Percentiles rank a stretch among this genome's conserved stretches.
Conservation (phyloP, 202 grass and related monocot species). For the Zizania palustris region DNA sequence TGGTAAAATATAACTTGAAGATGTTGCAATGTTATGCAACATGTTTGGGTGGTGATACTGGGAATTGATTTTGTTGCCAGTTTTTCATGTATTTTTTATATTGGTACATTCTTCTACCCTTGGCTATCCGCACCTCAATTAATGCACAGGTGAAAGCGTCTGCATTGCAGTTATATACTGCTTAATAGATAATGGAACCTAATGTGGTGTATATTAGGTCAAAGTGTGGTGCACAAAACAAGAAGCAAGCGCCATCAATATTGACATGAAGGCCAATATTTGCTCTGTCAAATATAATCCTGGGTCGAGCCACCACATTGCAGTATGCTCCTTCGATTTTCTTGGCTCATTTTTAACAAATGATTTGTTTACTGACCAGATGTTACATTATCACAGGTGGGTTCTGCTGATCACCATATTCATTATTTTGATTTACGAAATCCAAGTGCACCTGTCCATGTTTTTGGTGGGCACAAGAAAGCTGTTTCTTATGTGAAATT, state of each 20-base stretch:
- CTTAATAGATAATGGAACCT: conserved; percentile 38
- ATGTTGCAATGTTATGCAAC: neutral
- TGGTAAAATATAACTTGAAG: conserved; percentile 4
- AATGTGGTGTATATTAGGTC: conserved; percentile 55
- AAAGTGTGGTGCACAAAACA: conserved; percentile 98
- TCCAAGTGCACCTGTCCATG: conserved; percentile 69
- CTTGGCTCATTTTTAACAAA: conserved; percentile 37
- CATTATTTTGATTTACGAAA: conserved; percentile 99
- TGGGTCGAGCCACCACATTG: conserved; percentile 78
- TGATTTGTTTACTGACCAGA: conserved; percentile 19
- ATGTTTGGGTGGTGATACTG: neutral
- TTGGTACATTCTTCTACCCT: conserved; percentile 9
- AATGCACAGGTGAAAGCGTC: conserved; percentile 21
- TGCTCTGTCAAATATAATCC: conserved; percentile 99
- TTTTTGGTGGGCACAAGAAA: conserved; percentile 90
- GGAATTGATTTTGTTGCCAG: neutral
- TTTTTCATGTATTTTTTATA: neutral
- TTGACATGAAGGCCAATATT: conserved; percentile 99
- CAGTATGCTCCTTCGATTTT: conserved; percentile 65
- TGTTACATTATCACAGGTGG: conserved; percentile 66
- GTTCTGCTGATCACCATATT: conserved; percentile 95
- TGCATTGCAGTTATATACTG: neutral
- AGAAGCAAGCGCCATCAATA: conserved; percentile 97
- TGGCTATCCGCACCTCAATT: neutral
- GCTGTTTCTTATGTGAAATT: conserved; percentile 99